Evolutionary conservation across 129 eudicot species (phyloP).

Genomic region (Artemisia argyi): DNA sequence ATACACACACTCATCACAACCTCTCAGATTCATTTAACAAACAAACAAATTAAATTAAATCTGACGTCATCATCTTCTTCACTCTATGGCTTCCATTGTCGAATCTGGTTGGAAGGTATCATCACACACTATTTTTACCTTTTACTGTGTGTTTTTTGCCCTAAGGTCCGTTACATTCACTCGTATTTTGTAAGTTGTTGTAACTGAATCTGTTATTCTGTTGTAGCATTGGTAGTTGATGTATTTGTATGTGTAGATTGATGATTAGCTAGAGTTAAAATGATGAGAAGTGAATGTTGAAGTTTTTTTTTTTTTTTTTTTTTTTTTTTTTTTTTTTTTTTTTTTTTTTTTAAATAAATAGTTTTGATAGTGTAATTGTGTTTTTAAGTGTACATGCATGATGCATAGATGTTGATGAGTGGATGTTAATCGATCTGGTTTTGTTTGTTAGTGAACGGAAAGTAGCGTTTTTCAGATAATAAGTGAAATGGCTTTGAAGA

Average conservation of each 20-base stretch:
- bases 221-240: background rate
- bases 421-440: too few relatives aligned
- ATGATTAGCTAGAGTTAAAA: too few relatives aligned
- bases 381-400: too few relatives aligned
- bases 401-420: too few relatives aligned
- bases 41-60: background rate
- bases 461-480: background rate
- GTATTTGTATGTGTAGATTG: background rate
- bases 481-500: constrained; percentile 3
- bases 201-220: background rate
- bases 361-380: too few relatives aligned
- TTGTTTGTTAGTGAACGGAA: too few relatives aligned
- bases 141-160: background rate
- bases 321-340: too few relatives aligned
- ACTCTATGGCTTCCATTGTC: constrained; percentile 65
- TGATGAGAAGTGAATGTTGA: too few relatives aligned
- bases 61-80: background rate
- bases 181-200: background rate
- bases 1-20: background rate
- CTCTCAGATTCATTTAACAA: constrained; percentile 29
- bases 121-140: background rate
- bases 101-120: constrained; percentile 87
- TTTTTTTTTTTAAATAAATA: too few relatives aligned
- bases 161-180: constrained; percentile 11
- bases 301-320: too few relatives aligned